Conservation (phyloP, 768 basidiomycete genomes). For the Russula virescens region DNA sequence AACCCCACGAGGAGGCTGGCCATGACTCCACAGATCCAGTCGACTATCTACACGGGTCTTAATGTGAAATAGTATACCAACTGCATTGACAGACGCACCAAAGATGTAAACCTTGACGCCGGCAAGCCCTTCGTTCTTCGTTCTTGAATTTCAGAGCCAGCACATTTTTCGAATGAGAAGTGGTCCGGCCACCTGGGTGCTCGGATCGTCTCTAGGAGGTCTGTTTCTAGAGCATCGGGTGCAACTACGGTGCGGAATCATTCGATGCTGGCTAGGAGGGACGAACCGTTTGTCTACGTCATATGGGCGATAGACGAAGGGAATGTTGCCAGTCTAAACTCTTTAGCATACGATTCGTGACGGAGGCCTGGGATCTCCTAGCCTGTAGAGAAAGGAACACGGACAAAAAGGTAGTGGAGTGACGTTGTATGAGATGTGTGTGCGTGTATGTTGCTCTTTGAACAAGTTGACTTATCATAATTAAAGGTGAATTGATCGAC, state of each 20-base stretch:
- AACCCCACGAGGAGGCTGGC: constrained; percentile 35
- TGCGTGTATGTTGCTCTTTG: no score
- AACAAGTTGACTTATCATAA: no score
- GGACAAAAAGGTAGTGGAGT: no score
- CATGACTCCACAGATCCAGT: constrained; percentile 43
- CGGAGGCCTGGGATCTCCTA: no score
- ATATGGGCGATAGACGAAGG: no score
- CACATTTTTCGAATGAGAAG: constrained; percentile 57
- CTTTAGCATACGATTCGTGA: no score
- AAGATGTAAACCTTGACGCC: constrained; percentile 60
- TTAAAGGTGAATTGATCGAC: no score
- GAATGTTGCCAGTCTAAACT: no score
- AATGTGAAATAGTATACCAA: constrained; percentile 38
- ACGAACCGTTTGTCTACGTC: no score
- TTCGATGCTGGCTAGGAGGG: no score
- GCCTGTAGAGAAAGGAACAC: no score
- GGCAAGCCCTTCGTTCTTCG: constrained; percentile 49
- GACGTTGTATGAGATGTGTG: no score
- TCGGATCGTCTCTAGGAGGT: constrained; percentile 65
- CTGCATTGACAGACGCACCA: constrained; percentile 39
- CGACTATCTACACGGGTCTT: constrained; percentile 50
- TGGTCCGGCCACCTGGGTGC: constrained; percentile 73
- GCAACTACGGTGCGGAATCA: constrained; percentile 45
- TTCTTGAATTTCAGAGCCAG: constrained; percentile 47
- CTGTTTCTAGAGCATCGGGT: constrained; percentile 48